A percentile compares a stretch with the other conserved stretches of the same genome.
Evolutionary conservation across 1,139 yeast genomes (phyloP).

Genomic region (Kodamaea anthophila): DNA sequence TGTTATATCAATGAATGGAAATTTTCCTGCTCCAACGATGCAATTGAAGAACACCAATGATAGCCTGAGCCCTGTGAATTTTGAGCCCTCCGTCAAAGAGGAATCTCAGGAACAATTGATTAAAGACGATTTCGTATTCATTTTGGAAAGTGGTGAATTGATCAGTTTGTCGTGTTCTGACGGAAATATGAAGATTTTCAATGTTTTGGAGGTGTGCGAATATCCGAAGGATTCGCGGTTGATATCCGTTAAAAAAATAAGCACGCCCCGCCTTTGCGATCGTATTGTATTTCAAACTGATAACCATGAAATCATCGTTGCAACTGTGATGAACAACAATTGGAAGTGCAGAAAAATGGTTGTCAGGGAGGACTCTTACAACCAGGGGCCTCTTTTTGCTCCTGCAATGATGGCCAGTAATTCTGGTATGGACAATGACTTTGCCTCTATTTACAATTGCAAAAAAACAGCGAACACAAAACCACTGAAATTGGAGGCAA

Average conservation of each 20-base stretch:
- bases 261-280: slow-evolving; percentile 72
- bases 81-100: too few species aligned
- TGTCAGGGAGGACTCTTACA: slow-evolving; percentile 44
- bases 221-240: slow-evolving; percentile 19
- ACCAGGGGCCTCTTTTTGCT: slow-evolving; percentile 29
- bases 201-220: slow-evolving; percentile 21
- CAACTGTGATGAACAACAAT: slow-evolving; percentile 56
- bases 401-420: slow-evolving; percentile 24
- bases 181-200: slow-evolving; percentile 30
- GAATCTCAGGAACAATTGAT: slow-evolving; percentile 10
- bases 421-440: slow-evolving; percentile 14
- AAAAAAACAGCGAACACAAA: neutral
- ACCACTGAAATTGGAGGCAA: neutral
- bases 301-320: slow-evolving; percentile 51
- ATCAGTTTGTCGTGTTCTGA: slow-evolving; percentile 43
- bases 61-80: slow-evolving; percentile 5
- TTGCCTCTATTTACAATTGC: slow-evolving; percentile 10
- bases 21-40: slow-evolving; percentile 24
- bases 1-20: slow-evolving; percentile 24
- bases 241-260: slow-evolving; percentile 47
- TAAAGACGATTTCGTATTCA: slow-evolving; percentile 28
- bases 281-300: slow-evolving; percentile 54
- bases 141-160: slow-evolving; percentile 41
- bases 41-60: neutral
- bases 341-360: slow-evolving; percentile 55